phyloP scores from a whole-genome alignment of 305 asterid genomes.

The Solanum hybrid region DNA sequence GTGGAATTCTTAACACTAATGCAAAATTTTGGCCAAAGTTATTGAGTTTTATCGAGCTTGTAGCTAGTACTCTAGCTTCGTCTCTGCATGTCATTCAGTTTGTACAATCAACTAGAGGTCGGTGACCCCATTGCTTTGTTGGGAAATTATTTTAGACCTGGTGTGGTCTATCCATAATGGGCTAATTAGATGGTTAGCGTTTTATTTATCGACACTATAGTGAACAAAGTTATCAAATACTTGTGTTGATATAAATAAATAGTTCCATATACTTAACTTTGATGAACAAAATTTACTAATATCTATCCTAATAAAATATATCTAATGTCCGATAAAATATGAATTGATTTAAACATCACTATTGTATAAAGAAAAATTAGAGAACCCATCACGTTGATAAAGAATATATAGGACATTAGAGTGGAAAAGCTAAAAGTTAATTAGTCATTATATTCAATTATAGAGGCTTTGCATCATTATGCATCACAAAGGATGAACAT shows the following conservation, averaged over 20 bases:
- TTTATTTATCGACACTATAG: neutral
- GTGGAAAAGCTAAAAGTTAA: neutral
- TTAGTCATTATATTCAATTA: neutral
- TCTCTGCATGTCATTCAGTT: too few relatives aligned
- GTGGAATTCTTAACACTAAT: neutral
- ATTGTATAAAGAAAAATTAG: neutral
- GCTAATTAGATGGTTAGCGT: neutral
- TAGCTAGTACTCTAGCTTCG: neutral
- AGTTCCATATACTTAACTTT: neutral
- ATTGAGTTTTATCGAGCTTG: too few relatives aligned
- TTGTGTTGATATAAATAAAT: fast-evolving
- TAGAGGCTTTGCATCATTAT: conserved; percentile 11
- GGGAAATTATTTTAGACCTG: neutral
- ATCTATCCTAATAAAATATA: neutral
- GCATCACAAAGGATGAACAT: neutral
- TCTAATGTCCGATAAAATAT: neutral
- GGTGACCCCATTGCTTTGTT: neutral
- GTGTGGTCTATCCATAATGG: neutral
- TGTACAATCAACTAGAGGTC: too few relatives aligned
- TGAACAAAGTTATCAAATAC: neutral
- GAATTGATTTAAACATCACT: too few relatives aligned
- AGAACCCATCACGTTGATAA: neutral
- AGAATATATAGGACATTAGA: neutral
- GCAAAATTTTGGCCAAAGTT: neutral
- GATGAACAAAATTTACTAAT: neutral